Base-by-base conservation (phyloP, 495 filamentous ascomycete species). In the Aspergillus cavernicola region DNA sequence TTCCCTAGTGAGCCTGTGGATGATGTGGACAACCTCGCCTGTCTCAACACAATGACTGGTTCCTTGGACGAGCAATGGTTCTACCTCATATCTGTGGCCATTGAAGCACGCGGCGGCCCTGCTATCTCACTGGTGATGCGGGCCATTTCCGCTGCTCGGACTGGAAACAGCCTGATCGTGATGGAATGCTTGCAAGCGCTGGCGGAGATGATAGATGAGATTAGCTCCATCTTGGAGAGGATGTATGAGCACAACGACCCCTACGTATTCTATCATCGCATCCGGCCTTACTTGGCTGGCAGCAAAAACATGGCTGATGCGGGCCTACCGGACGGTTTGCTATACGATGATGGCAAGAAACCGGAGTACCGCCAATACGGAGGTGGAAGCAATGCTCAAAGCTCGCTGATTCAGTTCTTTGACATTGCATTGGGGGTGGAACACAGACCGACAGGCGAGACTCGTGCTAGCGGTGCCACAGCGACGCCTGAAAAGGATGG, bases 51-150 rank as follows among this genome's bases (percentile, higher is more conserved):
- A 15, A 92, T 97, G 66, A 97, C 95, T n/a, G 93, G 95, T 29
- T 90, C 89, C 4, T 72, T 95, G 13, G 93, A 99, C 66, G 93
- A 99, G 66, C 93, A 95, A 58, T 97, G 93, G 93, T 99, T 99
- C n/a, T 50, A 50, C 13, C 46, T 50, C 46, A 80, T 97, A 37
- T 96, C 92, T 0, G 87, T 97, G 12, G 93, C 92, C 56, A 96
- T 98, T 58, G 93, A 98, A 72, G 92, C 93, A 39, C 83, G 90
- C 26, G 92, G 90, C 22, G 93, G 82, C 0, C 89, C 92, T n/a
- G 86, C 89, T 37, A 83, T 97, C 31, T 85, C 90, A 0, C 69
- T 95, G 22, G 95, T 96, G 87, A 77, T 97, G 20, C 76, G 83
- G 29, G 95, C 93, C 7, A 93, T 99, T 43, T 69, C 77, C 32